phyloP scores from a whole-genome alignment of 2,329 filamentous ascomycete species.

The Neofusicoccum kwambonambiense region DNA sequence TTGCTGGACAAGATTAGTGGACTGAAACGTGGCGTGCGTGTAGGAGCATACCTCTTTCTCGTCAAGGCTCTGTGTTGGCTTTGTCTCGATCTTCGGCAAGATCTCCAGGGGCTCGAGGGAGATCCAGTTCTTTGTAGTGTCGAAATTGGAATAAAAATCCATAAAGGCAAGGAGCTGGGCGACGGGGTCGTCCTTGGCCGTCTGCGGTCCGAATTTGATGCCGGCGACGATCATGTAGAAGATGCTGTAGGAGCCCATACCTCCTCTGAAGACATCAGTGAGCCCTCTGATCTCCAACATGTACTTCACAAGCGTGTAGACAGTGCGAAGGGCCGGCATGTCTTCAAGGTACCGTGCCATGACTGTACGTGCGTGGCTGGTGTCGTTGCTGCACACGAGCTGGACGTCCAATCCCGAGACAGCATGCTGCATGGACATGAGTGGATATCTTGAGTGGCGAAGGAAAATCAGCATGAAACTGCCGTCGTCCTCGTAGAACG shows the following conservation, averaged over 20 bases:
- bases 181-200: constrained; percentile 35
- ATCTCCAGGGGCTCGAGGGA: constrained; percentile 48
- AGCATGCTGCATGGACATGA: constrained; percentile 45
- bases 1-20: not conserved
- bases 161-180: constrained; percentile 51
- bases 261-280: constrained; percentile 47
- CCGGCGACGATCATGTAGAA: constrained; percentile 59
- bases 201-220: constrained; percentile 45
- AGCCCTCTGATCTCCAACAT: constrained; percentile 52
- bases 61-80: not conserved
- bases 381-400: constrained; percentile 49
- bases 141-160: constrained; percentile 48
- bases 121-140: constrained; percentile 49
- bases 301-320: constrained; percentile 53
- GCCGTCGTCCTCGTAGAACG: constrained; percentile 23
- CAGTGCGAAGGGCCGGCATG: constrained; percentile 48
- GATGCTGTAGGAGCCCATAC: constrained; percentile 54
- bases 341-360: constrained; percentile 49
- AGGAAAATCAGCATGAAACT: not conserved
- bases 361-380: constrained; percentile 40
- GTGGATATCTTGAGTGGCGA: constrained; percentile 35
- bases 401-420: constrained; percentile 52
- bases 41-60: not conserved
- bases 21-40: not conserved
- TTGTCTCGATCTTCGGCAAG: constrained; percentile 38